Percentiles rank a stretch among this genome's conserved stretches.
phyloP scores from a whole-genome alignment of 306 rosid species.

The Inga oerstediana region DNA sequence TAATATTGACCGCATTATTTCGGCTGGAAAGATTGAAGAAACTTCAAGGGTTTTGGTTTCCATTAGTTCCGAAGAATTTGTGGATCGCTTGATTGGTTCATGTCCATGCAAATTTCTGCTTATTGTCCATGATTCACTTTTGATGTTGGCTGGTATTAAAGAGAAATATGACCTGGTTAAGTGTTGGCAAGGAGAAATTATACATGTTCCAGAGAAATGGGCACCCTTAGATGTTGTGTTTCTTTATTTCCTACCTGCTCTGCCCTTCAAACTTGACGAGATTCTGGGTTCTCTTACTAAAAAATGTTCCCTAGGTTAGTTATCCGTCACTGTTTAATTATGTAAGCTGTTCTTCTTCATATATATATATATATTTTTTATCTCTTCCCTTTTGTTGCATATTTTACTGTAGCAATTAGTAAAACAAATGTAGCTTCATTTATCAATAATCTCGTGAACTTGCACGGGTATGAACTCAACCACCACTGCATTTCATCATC shows the following conservation, averaged over 20 bases:
- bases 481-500: not conserved
- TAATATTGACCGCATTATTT: slow-evolving; percentile 53
- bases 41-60: slow-evolving; percentile 74
- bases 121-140: slow-evolving; percentile 76
- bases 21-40: slow-evolving; percentile 65
- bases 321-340: not conserved
- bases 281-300: slow-evolving; percentile 62
- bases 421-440: not conserved
- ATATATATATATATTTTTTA: too few species aligned
- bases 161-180: slow-evolving; percentile 78
- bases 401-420: slow-evolving; percentile 13
- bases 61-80: slow-evolving; percentile 73
- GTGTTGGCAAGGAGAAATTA: slow-evolving; percentile 95
- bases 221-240: slow-evolving; percentile 72
- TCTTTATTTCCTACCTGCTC: slow-evolving; percentile 84
- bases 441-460: slow-evolving; percentile 6
- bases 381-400: slow-evolving; percentile 3
- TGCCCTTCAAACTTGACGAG: slow-evolving; percentile 61
- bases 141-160: slow-evolving; percentile 63
- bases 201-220: slow-evolving; percentile 75
- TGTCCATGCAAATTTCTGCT: slow-evolving; percentile 49
- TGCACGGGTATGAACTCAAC: not conserved
- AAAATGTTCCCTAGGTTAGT: slow-evolving; percentile 60
- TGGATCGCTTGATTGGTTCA: slow-evolving; percentile 58
- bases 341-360: not conserved